Evolutionary conservation across 2,329 filamentous ascomycete species (phyloP).

Genomic region (Colletotrichum karsti): DNA sequence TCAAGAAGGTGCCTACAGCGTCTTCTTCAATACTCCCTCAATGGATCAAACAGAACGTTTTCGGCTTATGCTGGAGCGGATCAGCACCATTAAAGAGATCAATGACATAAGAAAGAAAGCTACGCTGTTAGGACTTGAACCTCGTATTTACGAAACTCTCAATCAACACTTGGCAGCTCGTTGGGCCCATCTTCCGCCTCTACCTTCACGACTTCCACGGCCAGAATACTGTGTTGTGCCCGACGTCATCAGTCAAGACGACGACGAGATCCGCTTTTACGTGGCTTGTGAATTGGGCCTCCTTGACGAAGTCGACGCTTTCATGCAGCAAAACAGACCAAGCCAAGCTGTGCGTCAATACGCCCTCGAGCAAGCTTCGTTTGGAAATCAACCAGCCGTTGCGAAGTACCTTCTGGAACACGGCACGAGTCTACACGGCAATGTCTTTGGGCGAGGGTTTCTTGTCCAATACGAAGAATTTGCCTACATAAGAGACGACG

Average conservation of each 20-base stretch:
- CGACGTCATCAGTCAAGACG: neutral
- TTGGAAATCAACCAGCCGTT: neutral
- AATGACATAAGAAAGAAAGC: too few relatives aligned
- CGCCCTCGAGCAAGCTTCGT: neutral
- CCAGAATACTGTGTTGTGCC: rapidly evolving
- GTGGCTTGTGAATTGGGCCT: neutral
- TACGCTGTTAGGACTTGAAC: too few relatives aligned
- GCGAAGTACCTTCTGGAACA: neutral
- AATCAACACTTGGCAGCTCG: rapidly evolving
- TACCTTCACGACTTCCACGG: neutral
- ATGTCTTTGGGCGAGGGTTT: neutral
- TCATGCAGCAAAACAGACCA: neutral
- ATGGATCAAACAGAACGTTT: too few relatives aligned
- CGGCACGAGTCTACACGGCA: neutral
- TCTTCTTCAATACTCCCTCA: too few relatives aligned
- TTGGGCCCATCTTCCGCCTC: neutral
- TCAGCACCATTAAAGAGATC: too few relatives aligned
- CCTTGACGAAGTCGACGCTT: neutral
- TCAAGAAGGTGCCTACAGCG: too few relatives aligned
- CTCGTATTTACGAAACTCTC: rapidly evolving
- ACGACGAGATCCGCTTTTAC: neutral
- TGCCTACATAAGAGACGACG: neutral
- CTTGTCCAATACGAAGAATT: neutral
- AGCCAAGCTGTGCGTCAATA: neutral
- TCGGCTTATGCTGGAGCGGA: too few relatives aligned